A percentile compares a stretch with the other conserved stretches of the same genome.
phyloP scores from a whole-genome alignment of 352 stramenopile genomes.

The Pythium dissotocum region DNA sequence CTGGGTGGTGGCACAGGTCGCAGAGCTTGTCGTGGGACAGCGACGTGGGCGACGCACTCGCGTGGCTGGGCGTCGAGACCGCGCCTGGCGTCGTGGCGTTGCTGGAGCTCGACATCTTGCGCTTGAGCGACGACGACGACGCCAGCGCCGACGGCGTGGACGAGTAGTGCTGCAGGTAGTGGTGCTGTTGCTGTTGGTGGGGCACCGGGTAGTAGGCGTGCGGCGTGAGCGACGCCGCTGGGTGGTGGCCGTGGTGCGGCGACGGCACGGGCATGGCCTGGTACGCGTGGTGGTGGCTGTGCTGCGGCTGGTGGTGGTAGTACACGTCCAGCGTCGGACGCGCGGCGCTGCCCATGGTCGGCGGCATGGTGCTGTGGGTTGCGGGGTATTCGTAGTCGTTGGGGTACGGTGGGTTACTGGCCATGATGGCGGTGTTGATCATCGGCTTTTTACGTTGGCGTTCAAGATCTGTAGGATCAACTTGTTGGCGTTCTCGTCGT shows the following conservation, averaged over 20 bases:
- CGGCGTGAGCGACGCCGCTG: conserved; percentile 18
- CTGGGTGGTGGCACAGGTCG: conserved; percentile 76
- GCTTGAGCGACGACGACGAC: conserved; percentile 40
- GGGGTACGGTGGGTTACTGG: conserved; percentile 21
- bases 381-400: conserved; percentile 29
- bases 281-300: conserved; percentile 18
- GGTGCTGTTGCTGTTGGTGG: conserved; percentile 17
- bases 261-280: conserved; percentile 18
- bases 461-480: not conserved
- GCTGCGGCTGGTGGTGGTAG: conserved; percentile 30
- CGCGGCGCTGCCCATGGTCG: conserved; percentile 3
- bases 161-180: conserved; percentile 35
- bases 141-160: conserved; percentile 31
- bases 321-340: conserved; percentile 33
- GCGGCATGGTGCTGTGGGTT: conserved; percentile 1
- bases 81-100: conserved; percentile 18
- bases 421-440: conserved; percentile 26
- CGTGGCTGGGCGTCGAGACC: conserved; percentile 7
- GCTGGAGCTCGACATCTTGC: conserved; percentile 34
- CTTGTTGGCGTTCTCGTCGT: not conserved
- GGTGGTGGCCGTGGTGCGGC: conserved; percentile 26
- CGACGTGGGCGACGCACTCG: conserved; percentile 13
- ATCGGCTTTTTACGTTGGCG: conserved; percentile 10
- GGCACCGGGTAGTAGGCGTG: conserved; percentile 28
- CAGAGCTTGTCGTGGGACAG: conserved; percentile 48